Conservation (phyloP, 225 moss, liverwort and hornwort species). For the Pleurozium schreberi region DNA sequence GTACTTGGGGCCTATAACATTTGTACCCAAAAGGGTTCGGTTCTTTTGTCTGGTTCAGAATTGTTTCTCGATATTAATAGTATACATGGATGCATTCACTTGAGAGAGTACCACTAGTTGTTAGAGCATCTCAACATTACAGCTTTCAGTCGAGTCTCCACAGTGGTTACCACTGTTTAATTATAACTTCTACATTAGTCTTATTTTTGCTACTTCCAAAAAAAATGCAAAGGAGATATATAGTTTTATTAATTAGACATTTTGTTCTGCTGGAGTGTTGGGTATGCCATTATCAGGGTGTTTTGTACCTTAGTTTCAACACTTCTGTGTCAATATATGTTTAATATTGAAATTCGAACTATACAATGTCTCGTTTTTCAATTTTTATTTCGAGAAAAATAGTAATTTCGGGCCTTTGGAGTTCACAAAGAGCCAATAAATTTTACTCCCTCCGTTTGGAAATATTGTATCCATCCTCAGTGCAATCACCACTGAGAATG, state of each 20-base stretch:
- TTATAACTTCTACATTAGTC: background rate
- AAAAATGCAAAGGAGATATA: background rate
- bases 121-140: background rate
- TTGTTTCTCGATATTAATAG: background rate
- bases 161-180: background rate
- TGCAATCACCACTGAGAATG: too few species aligned
- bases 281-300: background rate
- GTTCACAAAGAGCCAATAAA: background rate
- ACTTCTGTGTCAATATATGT: background rate
- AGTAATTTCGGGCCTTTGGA: background rate
- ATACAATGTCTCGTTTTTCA: background rate
- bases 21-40: background rate
- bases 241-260: background rate
- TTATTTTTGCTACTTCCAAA: background rate
- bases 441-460: too few species aligned
- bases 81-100: background rate
- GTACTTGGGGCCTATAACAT: background rate
- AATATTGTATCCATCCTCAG: too few species aligned
- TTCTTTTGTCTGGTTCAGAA: background rate
- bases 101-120: background rate
- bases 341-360: background rate
- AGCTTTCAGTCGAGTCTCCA: background rate
- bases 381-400: background rate
- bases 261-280: background rate
- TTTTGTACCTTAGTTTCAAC: background rate